phyloP scores from a whole-genome alignment of 768 basidiomycete genomes.

The Psilocybe cubensis region DNA sequence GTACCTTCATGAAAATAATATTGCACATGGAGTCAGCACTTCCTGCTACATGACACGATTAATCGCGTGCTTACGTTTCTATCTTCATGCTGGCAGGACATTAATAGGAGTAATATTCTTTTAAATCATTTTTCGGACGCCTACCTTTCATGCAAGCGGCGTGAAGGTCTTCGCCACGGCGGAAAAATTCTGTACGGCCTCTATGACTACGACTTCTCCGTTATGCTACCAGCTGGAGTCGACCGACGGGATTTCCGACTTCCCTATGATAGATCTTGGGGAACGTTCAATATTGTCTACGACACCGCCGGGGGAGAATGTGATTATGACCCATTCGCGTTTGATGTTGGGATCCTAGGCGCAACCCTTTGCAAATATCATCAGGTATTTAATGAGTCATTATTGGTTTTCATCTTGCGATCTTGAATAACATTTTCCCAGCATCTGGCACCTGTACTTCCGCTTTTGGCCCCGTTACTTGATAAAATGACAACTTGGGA shows the following conservation, averaged over 20 bases:
- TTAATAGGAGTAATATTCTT: conserved; percentile 17
- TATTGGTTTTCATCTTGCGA: background rate
- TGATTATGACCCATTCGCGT: conserved; percentile 22
- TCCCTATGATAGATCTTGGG: conserved; percentile 1
- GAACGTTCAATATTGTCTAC: background rate
- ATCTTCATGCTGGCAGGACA: conserved; percentile 5
- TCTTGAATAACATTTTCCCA: conserved; percentile 21
- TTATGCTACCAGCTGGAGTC: conserved; percentile 14
- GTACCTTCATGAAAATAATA: conserved; percentile 23
- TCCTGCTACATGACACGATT: background rate
- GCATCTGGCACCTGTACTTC: conserved; percentile 25
- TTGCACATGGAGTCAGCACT: conserved; percentile 19
- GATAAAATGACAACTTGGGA: conserved; percentile 30
- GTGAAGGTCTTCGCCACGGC: too few species aligned
- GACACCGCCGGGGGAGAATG: conserved; percentile 6
- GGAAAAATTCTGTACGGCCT: conserved; percentile 12
- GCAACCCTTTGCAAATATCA: background rate
- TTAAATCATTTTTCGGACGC: conserved; percentile 18
- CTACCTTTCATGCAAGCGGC: background rate
- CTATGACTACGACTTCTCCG: conserved; percentile 23
- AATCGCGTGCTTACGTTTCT: background rate
- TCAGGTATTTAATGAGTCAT: conserved; percentile 11
- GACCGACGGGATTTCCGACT: conserved; percentile 1
- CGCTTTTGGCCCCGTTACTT: conserved; percentile 30
- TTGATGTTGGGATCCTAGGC: conserved; percentile 26